Percentiles rank a stretch among this genome's conserved stretches.
Conservation (phyloP, 73 alveolate genomes). For the Paramecium tetraurelia region DNA sequence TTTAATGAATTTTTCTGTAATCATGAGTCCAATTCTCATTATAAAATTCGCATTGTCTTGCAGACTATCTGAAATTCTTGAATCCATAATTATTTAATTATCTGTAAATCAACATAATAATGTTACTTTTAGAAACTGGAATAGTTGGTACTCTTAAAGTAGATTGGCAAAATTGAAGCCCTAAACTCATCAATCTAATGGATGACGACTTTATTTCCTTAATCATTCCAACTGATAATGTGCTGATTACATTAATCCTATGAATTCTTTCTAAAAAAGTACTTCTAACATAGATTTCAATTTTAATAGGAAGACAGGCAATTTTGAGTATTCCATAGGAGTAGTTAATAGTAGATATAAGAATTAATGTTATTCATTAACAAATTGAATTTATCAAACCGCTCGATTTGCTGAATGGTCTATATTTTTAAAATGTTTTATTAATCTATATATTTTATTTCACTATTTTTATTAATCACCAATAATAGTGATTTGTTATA, state of each 20-base stretch:
- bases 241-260: neutral
- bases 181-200: neutral
- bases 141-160: neutral
- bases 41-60: neutral
- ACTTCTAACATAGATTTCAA: neutral
- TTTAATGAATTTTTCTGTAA: neutral
- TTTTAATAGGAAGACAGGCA: neutral
- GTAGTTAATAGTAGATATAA: neutral
- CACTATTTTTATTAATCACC: neutral
- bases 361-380: neutral
- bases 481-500: neutral
- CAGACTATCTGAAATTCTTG: neutral
- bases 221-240: neutral
- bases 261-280: neutral
- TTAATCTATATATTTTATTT: neutral
- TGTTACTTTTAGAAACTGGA: neutral
- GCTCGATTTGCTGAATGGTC: neutral
- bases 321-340: neutral
- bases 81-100: neutral
- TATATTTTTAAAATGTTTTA: neutral
- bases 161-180: neutral
- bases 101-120: neutral
- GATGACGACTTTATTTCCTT: neutral
- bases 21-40: neutral
- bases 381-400: neutral